A percentile compares a stretch with the other conserved stretches of the same genome.
These are phyloP conservation scores for Clonostachys solani DNA, from an alignment of 2,329 filamentous ascomycete species.

Conservation along the genomic window DNA sequence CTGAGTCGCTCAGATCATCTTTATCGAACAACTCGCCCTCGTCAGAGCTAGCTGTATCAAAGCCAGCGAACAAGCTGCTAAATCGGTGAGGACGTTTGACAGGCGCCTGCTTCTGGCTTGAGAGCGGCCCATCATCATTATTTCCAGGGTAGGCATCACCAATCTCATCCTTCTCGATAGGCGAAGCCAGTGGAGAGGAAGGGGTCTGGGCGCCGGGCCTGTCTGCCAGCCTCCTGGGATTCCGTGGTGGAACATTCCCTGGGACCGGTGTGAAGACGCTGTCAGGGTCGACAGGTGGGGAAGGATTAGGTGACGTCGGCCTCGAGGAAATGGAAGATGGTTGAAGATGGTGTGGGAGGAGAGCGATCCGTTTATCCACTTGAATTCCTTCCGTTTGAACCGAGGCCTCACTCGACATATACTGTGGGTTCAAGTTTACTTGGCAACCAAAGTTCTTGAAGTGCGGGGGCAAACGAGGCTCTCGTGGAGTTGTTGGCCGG, in stretches of 20 bases:
- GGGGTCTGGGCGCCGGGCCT: constrained; percentile 19
- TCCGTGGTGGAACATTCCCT: constrained; percentile 51
- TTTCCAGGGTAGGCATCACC: constrained; percentile 72
- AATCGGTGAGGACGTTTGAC: constrained; percentile 69
- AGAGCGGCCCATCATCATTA: constrained; percentile 74
- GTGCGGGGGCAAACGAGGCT: constrained; percentile 73
- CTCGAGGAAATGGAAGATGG: constrained; percentile 69
- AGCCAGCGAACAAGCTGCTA: constrained; percentile 83
- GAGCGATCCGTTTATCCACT: constrained; percentile 71
- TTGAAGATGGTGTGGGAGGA: constrained; percentile 72
- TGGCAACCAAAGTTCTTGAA: constrained; percentile 82
- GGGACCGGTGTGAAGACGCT: constrained; percentile 49
- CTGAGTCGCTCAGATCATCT: constrained; percentile 59
- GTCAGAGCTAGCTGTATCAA: constrained; percentile 68
- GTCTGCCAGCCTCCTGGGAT: constrained; percentile 44
- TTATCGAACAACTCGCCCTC: constrained; percentile 56
- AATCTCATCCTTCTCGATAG: constrained; percentile 19
- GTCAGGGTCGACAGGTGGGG: constrained; percentile 15
- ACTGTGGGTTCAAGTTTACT: constrained; percentile 35
- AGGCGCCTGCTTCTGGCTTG: constrained; percentile 47
- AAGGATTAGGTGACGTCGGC: constrained; percentile 48
- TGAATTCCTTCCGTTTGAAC: constrained; percentile 91
- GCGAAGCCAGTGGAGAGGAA: constrained; percentile 37
- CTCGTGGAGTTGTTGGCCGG: constrained; percentile 72
- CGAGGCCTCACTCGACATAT: constrained; percentile 24